Evolutionary conservation across 202 grass and related monocot genomes (phyloP), one percentile per base, ranked within the genome.

Genomic region (Panicum hallii): DNA sequence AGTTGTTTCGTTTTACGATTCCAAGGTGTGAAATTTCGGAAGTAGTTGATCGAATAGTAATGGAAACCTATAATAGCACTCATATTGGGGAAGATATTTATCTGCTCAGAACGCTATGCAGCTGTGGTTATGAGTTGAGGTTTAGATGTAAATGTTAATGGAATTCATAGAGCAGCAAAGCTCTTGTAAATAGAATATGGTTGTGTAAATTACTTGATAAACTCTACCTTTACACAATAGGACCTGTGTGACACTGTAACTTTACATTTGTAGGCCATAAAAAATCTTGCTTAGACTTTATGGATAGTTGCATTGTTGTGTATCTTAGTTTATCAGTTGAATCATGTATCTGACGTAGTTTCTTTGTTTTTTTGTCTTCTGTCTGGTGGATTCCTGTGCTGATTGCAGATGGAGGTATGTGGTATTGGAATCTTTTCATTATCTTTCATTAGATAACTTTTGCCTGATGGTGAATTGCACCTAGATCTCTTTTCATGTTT

Each of bases 351-450:
- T 88, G 73, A 91, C 20, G 5, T 74, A 30, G 8, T 7, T 60
- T 81, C 54, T 82, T 77, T 62, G n/a, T 4, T 32, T 67, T 38
- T 77, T 78, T 70, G 11, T 72, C 13, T 78, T 52, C 11, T 77
- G 23, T 82, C 70, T 85, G 82, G 57, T 0, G 72, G 52, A 70
- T 61, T 61, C 22, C 56, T 79, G 36, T 77, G 61, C 55, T 75
- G 64, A 87, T 82, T 88, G 74, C 84, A 97, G 94, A 97, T 91
- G 85, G 91, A 97, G 94, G 94, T 97, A 94, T 63, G 89, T 85
- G 26, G 47, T 82, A 68, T 81, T 84, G 20, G 45, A 74, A 43
- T 30, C n/a, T 38, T 58, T 26, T 23, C 32, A 61, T 68, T 67
- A 42, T 90, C 49, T 84, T 48, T 15, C 15, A 10, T 68, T 9